Base-by-base conservation (phyloP, 78 protist genomes). In the Dictyostelium citrinum region DNA sequence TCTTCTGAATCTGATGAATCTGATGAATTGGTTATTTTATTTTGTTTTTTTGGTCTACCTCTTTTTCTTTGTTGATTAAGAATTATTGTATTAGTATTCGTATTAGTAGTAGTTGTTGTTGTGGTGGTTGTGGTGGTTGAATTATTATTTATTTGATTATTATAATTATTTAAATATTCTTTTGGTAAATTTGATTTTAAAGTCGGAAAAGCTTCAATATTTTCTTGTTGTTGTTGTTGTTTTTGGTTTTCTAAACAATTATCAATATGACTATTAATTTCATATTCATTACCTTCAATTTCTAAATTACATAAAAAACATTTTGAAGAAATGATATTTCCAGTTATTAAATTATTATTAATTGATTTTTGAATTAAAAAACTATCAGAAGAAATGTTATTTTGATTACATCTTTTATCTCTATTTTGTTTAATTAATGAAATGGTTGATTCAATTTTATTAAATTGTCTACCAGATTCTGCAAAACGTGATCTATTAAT, bases 211-310 rank as follows among this genome's bases (percentile, higher is more conserved):
- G 31, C 11, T 64, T 20, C 12, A 60, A 10, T 60, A n/a, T 11
- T 16, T 16, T 51, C n/a, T 20, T 39, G 43, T 39, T 39, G 43
- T 37, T 37, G 41, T 37, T 12, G 17, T n/a, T 3, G 41, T 41
- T 71, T 31, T 33, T n/a, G 41, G 11, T 51, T 39, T 20, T 64
- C 49, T 16, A 84, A 74, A 84, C 91, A 84, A 51, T 35, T 7
- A 24, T 84, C 91, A 39, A 84, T 20, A 75, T 84, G 91, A 33
- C 58, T 24, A 39, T 84, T 71, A 4, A 84, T 72, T 39, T 37
- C 55, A 58, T 20, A 41, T 20, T 29, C 20, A 39, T 22, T 22
- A 5, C 79, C 79, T 20, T 5, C 10, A 3, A 84, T 20, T 7
- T 39, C 39, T 24, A 33, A 5, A 17, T 24, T 33, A 84, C 91